These are phyloP conservation scores for Endoconidiophora polonica DNA, from an alignment of 2,329 filamentous ascomycete species.

Conservation along the genomic window DNA sequence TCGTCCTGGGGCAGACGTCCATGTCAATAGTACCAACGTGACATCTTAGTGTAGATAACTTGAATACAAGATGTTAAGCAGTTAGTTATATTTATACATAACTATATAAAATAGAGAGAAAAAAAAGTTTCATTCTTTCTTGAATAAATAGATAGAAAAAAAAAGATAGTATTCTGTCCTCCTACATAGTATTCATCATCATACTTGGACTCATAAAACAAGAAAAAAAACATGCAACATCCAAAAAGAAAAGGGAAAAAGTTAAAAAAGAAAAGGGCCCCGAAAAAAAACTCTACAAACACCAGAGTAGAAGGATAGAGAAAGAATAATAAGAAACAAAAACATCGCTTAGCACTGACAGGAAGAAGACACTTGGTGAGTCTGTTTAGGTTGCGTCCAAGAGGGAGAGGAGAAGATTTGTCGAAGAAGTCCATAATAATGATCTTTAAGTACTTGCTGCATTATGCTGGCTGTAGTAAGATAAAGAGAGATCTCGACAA, in stretches of 20 bases:
- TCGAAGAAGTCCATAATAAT: too few species aligned
- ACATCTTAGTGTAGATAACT: too few species aligned
- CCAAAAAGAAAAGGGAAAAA: slow-evolving; percentile 1
- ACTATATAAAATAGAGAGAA: neutral
- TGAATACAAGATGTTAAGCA: too few species aligned
- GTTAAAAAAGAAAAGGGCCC: neutral
- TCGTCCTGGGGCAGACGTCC: too few species aligned
- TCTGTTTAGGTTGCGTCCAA: too few species aligned
- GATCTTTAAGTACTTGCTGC: too few species aligned
- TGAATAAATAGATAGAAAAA: neutral
- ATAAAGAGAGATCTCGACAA: too few species aligned
- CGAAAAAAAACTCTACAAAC: neutral
- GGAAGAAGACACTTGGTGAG: neutral
- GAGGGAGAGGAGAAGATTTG: too few species aligned
- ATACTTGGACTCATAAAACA: slow-evolving; percentile 10
- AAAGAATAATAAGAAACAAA: neutral
- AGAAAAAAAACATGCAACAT: neutral
- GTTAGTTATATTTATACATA: too few species aligned
- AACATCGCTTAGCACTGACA: neutral
- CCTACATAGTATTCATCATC: neutral
- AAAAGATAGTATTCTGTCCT: neutral
- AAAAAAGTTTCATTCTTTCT: neutral
- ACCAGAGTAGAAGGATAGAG: neutral
- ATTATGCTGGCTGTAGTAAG: too few species aligned
- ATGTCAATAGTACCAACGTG: too few species aligned